A percentile compares a stretch with the other conserved stretches of the same genome.
Conservation (phyloP, 2,329 filamentous ascomycete genomes). For the Diplocarpon mali region DNA sequence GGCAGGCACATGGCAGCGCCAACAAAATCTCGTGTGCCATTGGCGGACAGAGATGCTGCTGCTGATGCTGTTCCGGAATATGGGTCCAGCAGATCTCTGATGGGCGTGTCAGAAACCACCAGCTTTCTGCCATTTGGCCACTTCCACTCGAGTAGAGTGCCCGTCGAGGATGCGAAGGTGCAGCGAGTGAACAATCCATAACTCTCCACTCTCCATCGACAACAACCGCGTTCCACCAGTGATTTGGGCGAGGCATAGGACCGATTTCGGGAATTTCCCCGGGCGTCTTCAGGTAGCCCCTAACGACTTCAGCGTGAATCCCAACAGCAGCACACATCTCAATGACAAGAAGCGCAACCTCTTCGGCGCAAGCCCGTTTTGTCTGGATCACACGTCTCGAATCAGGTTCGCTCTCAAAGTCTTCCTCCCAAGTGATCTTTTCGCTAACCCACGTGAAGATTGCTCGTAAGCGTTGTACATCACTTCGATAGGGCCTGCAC, state of each 20-base stretch:
- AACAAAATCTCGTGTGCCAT: slow-evolving; percentile 78
- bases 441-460: slow-evolving; percentile 99
- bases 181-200: slow-evolving; percentile 87
- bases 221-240: slow-evolving; percentile 95
- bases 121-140: slow-evolving; percentile 63
- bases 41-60: slow-evolving; percentile 88
- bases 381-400: slow-evolving; percentile 73
- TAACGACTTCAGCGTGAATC: slow-evolving; percentile 75
- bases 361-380: slow-evolving; percentile 74
- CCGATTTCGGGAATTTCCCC: slow-evolving; percentile 75
- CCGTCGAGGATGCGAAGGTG: slow-evolving; percentile 77
- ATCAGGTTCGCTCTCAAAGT: slow-evolving; percentile 77
- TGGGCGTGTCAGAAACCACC: slow-evolving; percentile 89
- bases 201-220: slow-evolving; percentile 94
- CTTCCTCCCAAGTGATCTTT: slow-evolving; percentile 90
- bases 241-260: slow-evolving; percentile 77
- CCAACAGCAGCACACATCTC: slow-evolving; percentile 93
- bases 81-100: slow-evolving; percentile 93
- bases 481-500: slow-evolving; percentile 86
- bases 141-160: slow-evolving; percentile 63
- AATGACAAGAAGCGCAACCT: slow-evolving; percentile 76
- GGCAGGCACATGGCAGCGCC: slow-evolving; percentile 74
- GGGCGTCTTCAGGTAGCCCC: slow-evolving; percentile 82
- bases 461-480: slow-evolving; percentile 82
- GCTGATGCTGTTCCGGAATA: slow-evolving; percentile 72